phyloP scores from a whole-genome alignment of 352 stramenopile genomes.

The Elongisporangium prolatum region DNA sequence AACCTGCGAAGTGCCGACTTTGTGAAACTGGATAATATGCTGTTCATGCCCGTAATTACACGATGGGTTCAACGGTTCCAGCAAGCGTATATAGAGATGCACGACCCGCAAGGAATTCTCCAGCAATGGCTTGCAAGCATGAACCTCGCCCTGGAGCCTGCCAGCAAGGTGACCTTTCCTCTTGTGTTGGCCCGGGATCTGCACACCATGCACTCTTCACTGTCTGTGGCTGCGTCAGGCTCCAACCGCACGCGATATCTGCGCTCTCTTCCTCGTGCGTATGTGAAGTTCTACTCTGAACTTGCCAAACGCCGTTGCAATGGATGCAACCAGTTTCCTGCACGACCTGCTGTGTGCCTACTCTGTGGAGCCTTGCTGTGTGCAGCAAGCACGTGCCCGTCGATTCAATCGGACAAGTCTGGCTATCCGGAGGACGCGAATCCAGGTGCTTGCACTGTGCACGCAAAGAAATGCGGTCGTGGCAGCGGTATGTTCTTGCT shows the following conservation, averaged over 20 bases:
- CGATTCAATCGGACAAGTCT: conserved; percentile 59
- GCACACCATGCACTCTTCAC: conserved; percentile 72
- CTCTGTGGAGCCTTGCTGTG: conserved; percentile 78
- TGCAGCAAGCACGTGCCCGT: conserved; percentile 76
- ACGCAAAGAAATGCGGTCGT: conserved; percentile 82
- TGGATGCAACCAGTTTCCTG: conserved; percentile 71
- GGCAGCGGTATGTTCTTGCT: conserved; percentile 81
- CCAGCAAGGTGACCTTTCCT: conserved; percentile 24
- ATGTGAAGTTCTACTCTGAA: conserved; percentile 84
- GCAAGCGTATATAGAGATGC: conserved; percentile 74
- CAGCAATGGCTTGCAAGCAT: conserved; percentile 72
- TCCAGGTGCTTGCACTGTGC: conserved; percentile 74
- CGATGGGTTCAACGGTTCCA: conserved; percentile 69
- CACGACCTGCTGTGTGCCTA: conserved; percentile 80
- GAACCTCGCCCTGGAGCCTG: conserved; percentile 30
- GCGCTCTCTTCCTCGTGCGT: conserved; percentile 61
- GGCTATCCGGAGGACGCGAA: conserved; percentile 77
- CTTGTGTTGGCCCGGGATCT: conserved; percentile 56
- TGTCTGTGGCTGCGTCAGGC: conserved; percentile 66
- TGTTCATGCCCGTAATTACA: conserved; percentile 31
- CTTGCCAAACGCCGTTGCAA: conserved; percentile 78
- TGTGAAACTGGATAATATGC: conserved; percentile 20
- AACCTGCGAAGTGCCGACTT: conserved; percentile 32
- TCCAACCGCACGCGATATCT: conserved; percentile 68
- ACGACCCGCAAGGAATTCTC: conserved; percentile 57